Conservation (phyloP, 208 protist species). For the Leishmania major region DNA sequence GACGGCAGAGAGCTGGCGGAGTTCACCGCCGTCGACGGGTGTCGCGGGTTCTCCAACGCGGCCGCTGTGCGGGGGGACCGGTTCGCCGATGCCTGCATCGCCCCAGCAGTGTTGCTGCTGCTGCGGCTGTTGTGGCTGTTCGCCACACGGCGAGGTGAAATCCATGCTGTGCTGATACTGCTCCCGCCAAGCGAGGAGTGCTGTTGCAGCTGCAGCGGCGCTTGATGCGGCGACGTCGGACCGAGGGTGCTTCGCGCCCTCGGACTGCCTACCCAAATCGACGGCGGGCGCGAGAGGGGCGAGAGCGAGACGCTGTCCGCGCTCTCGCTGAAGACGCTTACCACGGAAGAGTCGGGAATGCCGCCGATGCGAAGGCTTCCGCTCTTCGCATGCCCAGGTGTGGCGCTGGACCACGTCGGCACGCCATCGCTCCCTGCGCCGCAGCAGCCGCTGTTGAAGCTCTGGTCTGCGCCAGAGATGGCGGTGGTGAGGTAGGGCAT, state of each 20-base stretch:
- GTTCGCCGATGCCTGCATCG: not conserved
- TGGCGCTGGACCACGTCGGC: not conserved
- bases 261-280: slow-evolving; percentile 18
- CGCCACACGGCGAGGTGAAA: not conserved
- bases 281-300: slow-evolving; percentile 47
- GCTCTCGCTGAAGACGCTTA: slow-evolving; percentile 20
- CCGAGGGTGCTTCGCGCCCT: slow-evolving; percentile 13
- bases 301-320: slow-evolving; percentile 40
- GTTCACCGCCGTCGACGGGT: not conserved
- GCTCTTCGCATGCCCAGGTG: not conserved
- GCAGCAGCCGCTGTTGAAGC: not conserved
- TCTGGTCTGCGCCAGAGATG: not conserved
- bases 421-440: not conserved
- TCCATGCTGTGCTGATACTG: not conserved
- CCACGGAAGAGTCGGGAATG: not conserved
- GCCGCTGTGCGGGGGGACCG: slow-evolving; percentile 2
- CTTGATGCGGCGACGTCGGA: not conserved
- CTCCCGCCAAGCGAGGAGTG: not conserved
- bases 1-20: not conserved
- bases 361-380: not conserved
- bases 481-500: not conserved
- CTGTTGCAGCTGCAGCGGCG: not conserved
- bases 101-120: slow-evolving; percentile 6
- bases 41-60: not conserved
- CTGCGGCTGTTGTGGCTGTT: slow-evolving; percentile 8